phyloP scores from a whole-genome alignment of 495 filamentous ascomycete species.

The Hypomontagnella monticulosa region DNA sequence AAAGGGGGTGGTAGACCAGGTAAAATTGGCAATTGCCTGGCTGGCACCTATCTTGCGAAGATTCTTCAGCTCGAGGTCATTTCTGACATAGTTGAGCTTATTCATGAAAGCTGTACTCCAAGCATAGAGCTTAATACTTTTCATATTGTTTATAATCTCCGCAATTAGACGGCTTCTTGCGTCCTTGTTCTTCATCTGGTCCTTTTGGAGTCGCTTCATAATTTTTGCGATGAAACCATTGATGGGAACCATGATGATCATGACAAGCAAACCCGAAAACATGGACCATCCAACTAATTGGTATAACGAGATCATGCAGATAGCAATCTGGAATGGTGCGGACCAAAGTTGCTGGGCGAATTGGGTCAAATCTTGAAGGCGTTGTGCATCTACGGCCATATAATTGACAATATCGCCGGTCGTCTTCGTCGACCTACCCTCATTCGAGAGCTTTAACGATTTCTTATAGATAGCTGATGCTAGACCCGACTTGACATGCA shows the following conservation, averaged over 20 bases:
- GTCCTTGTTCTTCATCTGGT: constrained; percentile 99
- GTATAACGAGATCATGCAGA: constrained; percentile 96
- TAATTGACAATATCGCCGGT: constrained; percentile 99
- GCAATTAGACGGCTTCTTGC: constrained; percentile 91
- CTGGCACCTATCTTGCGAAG: constrained; percentile 95
- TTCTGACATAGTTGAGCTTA: constrained; percentile 92
- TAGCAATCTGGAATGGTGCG: constrained; percentile 92
- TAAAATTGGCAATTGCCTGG: constrained; percentile 94
- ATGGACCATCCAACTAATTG: constrained; percentile 92
- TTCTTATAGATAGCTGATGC: constrained; percentile 94
- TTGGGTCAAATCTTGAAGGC: constrained; percentile 93
- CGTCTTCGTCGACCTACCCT: constrained; percentile 88
- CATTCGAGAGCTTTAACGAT: constrained; percentile 87
- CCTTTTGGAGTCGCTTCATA: constrained; percentile 94
- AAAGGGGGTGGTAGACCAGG: constrained; percentile 99
- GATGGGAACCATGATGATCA: constrained; percentile 97
- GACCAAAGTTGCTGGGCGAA: constrained; percentile 96
- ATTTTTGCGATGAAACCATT: constrained; percentile 92
- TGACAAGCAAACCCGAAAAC: constrained; percentile 94
- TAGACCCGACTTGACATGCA: constrained; percentile 91
- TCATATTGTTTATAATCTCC: constrained; percentile 99
- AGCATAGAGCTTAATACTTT: constrained; percentile 98
- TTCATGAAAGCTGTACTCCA: constrained; percentile 98
- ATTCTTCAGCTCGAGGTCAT: constrained; percentile 94
- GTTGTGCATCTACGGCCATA: constrained; percentile 97